Base-by-base conservation (phyloP, 2,329 filamentous ascomycete genomes). In the Trichoderma harzianum region DNA sequence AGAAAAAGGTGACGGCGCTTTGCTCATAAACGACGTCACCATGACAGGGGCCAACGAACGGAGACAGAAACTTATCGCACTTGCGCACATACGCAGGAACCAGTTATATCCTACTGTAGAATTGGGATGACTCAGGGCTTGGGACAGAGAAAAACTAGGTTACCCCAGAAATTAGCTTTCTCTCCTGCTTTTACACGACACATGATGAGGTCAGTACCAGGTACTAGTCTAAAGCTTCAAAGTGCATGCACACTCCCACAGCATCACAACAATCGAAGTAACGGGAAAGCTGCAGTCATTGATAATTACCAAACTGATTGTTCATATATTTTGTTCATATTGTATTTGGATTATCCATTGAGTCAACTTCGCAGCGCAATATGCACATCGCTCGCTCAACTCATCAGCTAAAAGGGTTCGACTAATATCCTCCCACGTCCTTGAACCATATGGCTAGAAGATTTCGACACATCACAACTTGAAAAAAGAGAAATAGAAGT, bases 21-120 rank as follows among this genome's bases (percentile, higher is more conserved):
- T 34, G 39, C n/a, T 18, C n/a, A n/a, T 14, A 51, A 18, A 26
- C 66, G 66, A 69, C 66, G 66, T 69, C 66, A 69, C 55, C 66
- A 69, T 61, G 66, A 69, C 62, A 65, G 26, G 36, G 43, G 5
- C 26, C 28, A 51, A 32, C 39, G 36, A 18, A 18, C 12, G 34
- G 11, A 32, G 28, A 32, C 30, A 32, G 30, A 32, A 32, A 32
- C 30, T 32, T 32, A 32, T 32, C 30, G 30, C 30, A 32, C 30
- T 43, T 16, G 14, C 14, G 36, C 36, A 43, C 16, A 18, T 43
- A 18, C 36, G 14, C 36, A 43, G 36, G 36, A 43, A 43, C 36
- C 16, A 43, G 16, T 43, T 43, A 43, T 43, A 18, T 16, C 30
- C 30, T 32, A 32, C 30, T 32, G 30, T 43, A 16, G 36, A 21